These are phyloP conservation scores for Trypanosoma lewisi DNA, from an alignment of 208 protist genomes.

Conservation along the genomic window DNA sequence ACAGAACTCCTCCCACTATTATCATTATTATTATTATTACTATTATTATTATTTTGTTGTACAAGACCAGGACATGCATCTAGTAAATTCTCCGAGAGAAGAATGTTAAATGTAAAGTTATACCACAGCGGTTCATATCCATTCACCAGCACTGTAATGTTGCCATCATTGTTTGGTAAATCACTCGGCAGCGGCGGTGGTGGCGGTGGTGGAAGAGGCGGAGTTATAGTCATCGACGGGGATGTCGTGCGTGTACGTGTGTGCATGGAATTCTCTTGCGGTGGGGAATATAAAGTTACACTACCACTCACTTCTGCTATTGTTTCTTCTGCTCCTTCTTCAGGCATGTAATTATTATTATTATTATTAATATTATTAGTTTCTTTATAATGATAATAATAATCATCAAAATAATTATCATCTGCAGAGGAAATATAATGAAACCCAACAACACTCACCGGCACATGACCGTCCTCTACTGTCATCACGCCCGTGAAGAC, in stretches of 20 bases:
- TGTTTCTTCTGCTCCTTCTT: not conserved
- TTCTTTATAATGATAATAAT: no score
- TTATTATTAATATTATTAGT: no score
- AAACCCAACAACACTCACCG: conserved; percentile 17
- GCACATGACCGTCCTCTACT: conserved; percentile 14
- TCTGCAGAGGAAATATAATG: conserved; percentile 19
- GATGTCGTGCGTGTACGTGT: not conserved
- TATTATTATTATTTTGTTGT: not conserved
- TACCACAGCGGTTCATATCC: conserved; percentile 52
- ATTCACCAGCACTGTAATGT: conserved; percentile 31
- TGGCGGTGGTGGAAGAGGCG: not conserved
- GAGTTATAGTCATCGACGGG: conserved; percentile 1
- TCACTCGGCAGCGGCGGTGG: not conserved
- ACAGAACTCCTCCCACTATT: no score
- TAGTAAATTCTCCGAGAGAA: conserved; percentile 22
- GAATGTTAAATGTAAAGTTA: conserved; percentile 45
- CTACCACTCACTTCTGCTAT: not conserved
- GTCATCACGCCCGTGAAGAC: conserved; percentile 25
- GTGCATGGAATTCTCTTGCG: not conserved
- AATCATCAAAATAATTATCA: no score
- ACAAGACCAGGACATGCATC: conserved; percentile 18
- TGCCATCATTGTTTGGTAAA: conserved; percentile 29
- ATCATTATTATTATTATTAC: not conserved
- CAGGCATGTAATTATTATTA: not conserved
- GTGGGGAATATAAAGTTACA: not conserved